Percentiles rank a stretch among this genome's conserved stretches.
Conservation (phyloP, 78 protist species). For the Dictyostelium intermedium region DNA sequence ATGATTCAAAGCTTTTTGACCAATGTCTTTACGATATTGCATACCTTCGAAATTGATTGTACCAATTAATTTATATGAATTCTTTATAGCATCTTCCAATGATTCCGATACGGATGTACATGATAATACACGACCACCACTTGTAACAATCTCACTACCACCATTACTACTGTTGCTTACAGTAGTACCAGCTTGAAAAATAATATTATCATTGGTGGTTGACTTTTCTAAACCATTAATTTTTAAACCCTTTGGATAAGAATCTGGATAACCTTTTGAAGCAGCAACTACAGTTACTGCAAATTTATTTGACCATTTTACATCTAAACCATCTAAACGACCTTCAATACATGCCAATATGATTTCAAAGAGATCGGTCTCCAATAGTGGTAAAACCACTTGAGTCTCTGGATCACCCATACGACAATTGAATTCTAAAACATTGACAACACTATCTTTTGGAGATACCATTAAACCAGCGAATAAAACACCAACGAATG, state of each 20-base stretch:
- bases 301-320: conserved; percentile 39
- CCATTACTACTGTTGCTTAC: not conserved
- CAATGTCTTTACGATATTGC: conserved; percentile 85
- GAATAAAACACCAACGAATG: conserved; percentile 89
- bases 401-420: conserved; percentile 96
- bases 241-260: conserved; percentile 77
- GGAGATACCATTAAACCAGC: conserved; percentile 90
- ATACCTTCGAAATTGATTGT: conserved; percentile 76
- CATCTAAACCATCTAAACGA: conserved; percentile 62
- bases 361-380: conserved; percentile 65
- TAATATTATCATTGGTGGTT: not conserved
- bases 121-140: conserved; percentile 91
- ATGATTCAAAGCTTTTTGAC: conserved; percentile 27
- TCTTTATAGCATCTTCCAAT: conserved; percentile 64
- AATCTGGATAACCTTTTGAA: conserved; percentile 89
- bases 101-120: not conserved
- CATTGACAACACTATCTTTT: conserved; percentile 33
- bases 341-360: conserved; percentile 77
- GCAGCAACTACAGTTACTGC: conserved; percentile 87
- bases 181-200: conserved; percentile 93
- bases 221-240: conserved; percentile 21
- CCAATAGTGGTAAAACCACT: conserved; percentile 84
- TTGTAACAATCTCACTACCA: conserved; percentile 58
- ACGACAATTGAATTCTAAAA: conserved; percentile 90
- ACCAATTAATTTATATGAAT: conserved; percentile 46